Conservation (phyloP, 176 grass and related monocot genomes). For the Bothriochloa decipiens region DNA sequence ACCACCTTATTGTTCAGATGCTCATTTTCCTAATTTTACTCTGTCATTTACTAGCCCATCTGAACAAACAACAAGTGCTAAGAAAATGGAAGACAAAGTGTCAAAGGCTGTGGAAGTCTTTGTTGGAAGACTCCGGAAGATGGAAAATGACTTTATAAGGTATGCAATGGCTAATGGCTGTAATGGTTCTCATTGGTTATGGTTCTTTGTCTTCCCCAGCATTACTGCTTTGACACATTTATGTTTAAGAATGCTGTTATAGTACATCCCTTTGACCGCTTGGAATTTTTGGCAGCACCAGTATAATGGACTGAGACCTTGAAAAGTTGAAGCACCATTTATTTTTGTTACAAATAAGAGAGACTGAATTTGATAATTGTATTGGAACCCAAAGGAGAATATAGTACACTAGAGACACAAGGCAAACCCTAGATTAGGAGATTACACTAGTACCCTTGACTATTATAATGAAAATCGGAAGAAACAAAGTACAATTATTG, state of each 20-base stretch:
- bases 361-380: neutral
- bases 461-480: neutral
- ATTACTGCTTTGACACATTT: conserved; percentile 24
- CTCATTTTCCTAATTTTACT: conserved; percentile 44
- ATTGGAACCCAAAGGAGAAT: neutral
- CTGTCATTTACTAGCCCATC: conserved; percentile 57
- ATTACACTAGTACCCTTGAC: neutral
- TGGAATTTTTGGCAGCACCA: neutral
- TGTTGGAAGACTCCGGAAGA: conserved; percentile 75
- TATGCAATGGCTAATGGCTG: conserved; percentile 36
- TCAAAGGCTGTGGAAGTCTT: conserved; percentile 75
- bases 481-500: neutral
- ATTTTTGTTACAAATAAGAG: neutral
- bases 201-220: neutral
- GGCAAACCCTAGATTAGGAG: neutral
- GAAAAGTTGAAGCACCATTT: neutral
- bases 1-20: conserved; percentile 9
- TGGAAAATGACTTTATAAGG: conserved; percentile 79
- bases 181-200: conserved; percentile 7
- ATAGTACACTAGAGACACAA: neutral
- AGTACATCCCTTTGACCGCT: too few species aligned
- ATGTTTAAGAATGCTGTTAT: conserved; percentile 1
- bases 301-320: neutral
- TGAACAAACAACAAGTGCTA: conserved; percentile 53
- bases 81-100: conserved; percentile 67